These are phyloP conservation scores for Pichia nanzhaoensis DNA, from an alignment of 805 yeast genomes.

Conservation along the genomic window DNA sequence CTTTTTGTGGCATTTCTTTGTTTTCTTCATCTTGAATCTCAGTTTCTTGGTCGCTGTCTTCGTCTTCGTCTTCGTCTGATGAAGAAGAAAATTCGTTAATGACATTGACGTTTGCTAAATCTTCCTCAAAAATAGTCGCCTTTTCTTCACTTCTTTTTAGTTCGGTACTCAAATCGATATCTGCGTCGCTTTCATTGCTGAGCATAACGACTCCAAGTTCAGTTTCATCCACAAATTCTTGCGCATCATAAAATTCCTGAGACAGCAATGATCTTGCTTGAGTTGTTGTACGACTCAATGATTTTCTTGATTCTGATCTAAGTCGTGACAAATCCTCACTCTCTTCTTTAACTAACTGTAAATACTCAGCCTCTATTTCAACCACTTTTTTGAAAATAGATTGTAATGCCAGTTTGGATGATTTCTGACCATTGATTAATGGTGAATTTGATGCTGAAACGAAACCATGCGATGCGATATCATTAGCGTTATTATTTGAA, in stretches of 20 bases:
- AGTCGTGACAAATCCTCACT: constrained; percentile 4
- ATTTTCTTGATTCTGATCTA: constrained; percentile 21
- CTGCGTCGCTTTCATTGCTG: constrained; percentile 18
- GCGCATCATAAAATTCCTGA: constrained; percentile 63
- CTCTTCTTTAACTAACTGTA: constrained; percentile 18
- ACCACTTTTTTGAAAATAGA: constrained; percentile 12
- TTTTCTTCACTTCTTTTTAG: neutral
- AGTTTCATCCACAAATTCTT: constrained; percentile 46
- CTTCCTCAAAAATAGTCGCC: constrained; percentile 1
- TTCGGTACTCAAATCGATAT: neutral
- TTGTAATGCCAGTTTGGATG: neutral
- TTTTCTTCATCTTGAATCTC: constrained; percentile 2
- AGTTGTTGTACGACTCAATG: constrained; percentile 22
- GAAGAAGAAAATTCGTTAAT: neutral
- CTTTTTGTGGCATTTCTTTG: neutral
- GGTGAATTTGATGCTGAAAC: constrained; percentile 4
- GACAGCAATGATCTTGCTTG: constrained; percentile 35
- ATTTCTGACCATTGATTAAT: neutral
- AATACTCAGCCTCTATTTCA: constrained; percentile 23
- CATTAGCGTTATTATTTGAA: neutral
- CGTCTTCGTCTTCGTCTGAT: neutral
- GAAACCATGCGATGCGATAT: neutral
- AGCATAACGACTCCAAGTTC: constrained; percentile 52
- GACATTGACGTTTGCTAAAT: neutral
- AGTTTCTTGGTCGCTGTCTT: neutral